Percentiles rank a stretch among this genome's conserved stretches.
Evolutionary conservation across 371 early-diverging fungal species (phyloP).

Genomic region (Rhizopus arrhizus): DNA sequence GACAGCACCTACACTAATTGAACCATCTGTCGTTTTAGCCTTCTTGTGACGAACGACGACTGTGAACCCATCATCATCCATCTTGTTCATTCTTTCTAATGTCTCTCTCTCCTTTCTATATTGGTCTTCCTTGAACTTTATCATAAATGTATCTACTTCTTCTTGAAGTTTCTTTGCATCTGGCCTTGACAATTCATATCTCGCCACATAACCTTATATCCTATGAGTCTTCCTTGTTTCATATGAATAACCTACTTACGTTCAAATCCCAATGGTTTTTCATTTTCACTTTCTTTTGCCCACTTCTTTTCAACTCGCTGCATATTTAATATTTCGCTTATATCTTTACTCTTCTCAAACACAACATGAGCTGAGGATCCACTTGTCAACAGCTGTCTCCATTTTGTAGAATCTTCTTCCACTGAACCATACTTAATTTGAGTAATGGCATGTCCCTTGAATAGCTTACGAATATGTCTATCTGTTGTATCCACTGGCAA

Average conservation of each 20-base stretch:
- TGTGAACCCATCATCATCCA: constrained; percentile 95
- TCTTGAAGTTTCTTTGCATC: constrained; percentile 55
- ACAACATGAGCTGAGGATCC: constrained; percentile 80
- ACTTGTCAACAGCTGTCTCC: constrained; percentile 47
- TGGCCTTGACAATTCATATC: constrained; percentile 63
- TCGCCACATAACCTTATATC: constrained; percentile 37
- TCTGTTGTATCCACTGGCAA: constrained; percentile 82
- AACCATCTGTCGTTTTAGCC: constrained; percentile 60
- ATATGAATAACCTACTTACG: constrained; percentile 37
- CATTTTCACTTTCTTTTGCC: constrained; percentile 53
- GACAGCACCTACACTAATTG: constrained; percentile 57
- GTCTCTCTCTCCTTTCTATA: constrained; percentile 68
- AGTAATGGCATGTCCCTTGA: constrained; percentile 64
- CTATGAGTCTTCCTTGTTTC: neutral
- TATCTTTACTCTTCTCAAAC: constrained; percentile 66
- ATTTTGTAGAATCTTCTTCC: constrained; percentile 7
- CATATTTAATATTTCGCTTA: constrained; percentile 67
- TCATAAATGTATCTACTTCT: constrained; percentile 75
- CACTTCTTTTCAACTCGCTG: constrained; percentile 63
- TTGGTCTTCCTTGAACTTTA: constrained; percentile 81
- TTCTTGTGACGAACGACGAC: constrained; percentile 75
- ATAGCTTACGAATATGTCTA: constrained; percentile 72
- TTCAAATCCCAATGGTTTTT: constrained; percentile 55
- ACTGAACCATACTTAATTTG: constrained; percentile 47
- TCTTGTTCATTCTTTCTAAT: constrained; percentile 68